A percentile compares a stretch with the other conserved stretches of the same genome.
Conservation (phyloP, 2,329 filamentous ascomycete genomes). For the Neonectria faginata region DNA sequence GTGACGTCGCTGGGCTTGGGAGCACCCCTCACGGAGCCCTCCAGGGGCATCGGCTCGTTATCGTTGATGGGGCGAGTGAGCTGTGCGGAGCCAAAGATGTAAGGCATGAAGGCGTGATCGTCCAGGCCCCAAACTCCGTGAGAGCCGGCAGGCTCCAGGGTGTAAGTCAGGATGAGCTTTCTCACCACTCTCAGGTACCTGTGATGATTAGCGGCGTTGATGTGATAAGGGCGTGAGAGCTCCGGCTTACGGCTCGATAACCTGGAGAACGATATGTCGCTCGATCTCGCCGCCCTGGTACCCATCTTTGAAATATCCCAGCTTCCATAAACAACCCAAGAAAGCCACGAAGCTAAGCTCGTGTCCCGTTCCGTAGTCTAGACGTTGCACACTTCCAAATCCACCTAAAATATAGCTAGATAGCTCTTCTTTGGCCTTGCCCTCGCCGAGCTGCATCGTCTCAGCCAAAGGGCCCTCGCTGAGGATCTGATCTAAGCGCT, state of each 20-base stretch:
- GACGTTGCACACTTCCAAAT: constrained; percentile 87
- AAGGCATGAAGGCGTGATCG: constrained; percentile 93
- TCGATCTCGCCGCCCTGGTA: constrained; percentile 69
- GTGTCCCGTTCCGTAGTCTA: constrained; percentile 97
- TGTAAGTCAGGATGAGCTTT: constrained; percentile 88
- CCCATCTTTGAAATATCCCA: constrained; percentile 79
- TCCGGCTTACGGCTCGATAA: constrained; percentile 81
- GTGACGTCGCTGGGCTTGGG: constrained; percentile 79
- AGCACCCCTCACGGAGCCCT: constrained; percentile 79
- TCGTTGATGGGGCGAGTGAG: constrained; percentile 79
- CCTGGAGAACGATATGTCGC: constrained; percentile 81
- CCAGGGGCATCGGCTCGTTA: constrained; percentile 73
- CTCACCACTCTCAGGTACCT: constrained; percentile 86
- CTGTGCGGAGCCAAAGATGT: constrained; percentile 95
- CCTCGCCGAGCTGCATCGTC: constrained; percentile 47
- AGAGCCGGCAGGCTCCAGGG: constrained; percentile 92
- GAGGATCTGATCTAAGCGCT: constrained; percentile 60
- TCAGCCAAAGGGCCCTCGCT: constrained; percentile 46
- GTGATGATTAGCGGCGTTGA: constrained; percentile 4
- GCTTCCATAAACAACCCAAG: constrained; percentile 88
- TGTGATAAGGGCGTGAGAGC: background rate
- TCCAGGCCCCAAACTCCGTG: constrained; percentile 99
- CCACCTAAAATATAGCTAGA: constrained; percentile 82
- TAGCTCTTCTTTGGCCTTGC: constrained; percentile 74
- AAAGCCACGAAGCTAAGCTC: constrained; percentile 96